Evolutionary conservation across 225 moss, liverwort and hornwort species (phyloP).

Genomic region (Neckera pumila): DNA sequence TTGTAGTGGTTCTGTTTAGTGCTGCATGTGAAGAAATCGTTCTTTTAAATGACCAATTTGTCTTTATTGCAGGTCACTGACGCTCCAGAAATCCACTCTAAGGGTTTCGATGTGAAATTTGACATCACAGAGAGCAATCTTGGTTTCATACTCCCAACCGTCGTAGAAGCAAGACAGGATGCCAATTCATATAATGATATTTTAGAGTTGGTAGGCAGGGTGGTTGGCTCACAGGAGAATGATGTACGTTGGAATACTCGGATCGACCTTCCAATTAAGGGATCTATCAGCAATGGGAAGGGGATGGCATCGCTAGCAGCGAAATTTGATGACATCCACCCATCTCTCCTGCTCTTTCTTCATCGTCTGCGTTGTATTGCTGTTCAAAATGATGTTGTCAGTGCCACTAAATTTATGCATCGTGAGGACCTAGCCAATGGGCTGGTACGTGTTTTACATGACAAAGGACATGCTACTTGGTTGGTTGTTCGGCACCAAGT

Average conservation of each 20-base stretch:
- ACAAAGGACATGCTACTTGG: slow-evolving; percentile 70
- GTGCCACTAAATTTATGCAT: slow-evolving; percentile 62
- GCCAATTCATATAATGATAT: slow-evolving; percentile 17
- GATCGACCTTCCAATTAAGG: slow-evolving; percentile 84
- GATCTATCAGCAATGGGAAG: slow-evolving; percentile 48
- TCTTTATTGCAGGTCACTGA: slow-evolving; percentile 62
- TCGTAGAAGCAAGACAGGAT: slow-evolving; percentile 35
- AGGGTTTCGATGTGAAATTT: slow-evolving; percentile 89
- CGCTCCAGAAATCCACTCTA: slow-evolving; percentile 89
- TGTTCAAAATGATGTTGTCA: slow-evolving; percentile 57
- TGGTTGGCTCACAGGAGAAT: slow-evolving; percentile 1
- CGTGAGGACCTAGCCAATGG: slow-evolving; percentile 65
- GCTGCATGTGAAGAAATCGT: not conserved
- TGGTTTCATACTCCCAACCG: slow-evolving; percentile 80
- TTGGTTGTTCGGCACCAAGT: slow-evolving; percentile 72
- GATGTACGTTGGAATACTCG: slow-evolving; percentile 66
- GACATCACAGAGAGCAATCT: slow-evolving; percentile 85
- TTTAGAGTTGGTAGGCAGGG: slow-evolving; percentile 18
- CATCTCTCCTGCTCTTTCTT: slow-evolving; percentile 87
- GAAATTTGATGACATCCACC: slow-evolving; percentile 87
- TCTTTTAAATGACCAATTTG: not conserved
- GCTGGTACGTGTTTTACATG: slow-evolving; percentile 72
- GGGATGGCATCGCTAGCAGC: slow-evolving; percentile 68
- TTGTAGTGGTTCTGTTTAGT: not conserved
- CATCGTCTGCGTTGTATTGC: slow-evolving; percentile 74